A percentile compares a stretch with the other conserved stretches of the same genome.
These are phyloP conservation scores for Corrigiola litoralis DNA, from an alignment of 179 eudicot species.

Conservation along the genomic window DNA sequence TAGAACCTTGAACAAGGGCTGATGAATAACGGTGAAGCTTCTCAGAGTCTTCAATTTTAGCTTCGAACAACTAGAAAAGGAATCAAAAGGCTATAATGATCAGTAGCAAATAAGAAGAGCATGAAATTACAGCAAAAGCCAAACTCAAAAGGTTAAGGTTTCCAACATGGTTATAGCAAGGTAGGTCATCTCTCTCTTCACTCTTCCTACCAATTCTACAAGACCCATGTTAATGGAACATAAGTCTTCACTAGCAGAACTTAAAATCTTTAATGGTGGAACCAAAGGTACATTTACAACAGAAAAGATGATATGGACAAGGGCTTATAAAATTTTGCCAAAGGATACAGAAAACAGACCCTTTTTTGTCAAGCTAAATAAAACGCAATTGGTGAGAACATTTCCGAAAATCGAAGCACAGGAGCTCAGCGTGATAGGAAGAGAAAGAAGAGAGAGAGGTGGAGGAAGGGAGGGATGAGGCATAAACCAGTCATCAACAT, in stretches of 20 bases:
- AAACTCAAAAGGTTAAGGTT: background rate
- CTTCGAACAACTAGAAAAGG: constrained; percentile 74
- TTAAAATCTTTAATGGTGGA: no score
- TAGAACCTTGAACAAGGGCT: constrained; percentile 94
- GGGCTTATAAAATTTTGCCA: background rate
- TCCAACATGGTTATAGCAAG: background rate
- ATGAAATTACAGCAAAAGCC: no score
- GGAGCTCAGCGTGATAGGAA: no score
- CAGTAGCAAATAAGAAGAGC: background rate
- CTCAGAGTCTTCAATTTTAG: constrained; percentile 71
- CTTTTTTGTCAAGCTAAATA: background rate
- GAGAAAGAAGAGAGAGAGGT: no score
- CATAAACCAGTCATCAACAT: no score
- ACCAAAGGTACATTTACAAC: no score
- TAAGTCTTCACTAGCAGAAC: no score
- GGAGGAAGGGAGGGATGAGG: no score
- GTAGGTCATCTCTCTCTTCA: background rate
- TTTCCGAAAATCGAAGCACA: no score
- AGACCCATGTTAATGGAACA: background rate
- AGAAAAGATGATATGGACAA: no score
- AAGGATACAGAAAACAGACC: background rate
- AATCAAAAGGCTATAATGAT: background rate
- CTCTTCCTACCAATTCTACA: background rate
- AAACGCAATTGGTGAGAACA: no score
- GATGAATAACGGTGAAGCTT: constrained; percentile 90